These are phyloP conservation scores for Penicillium sp. DNA, from an alignment of 2,329 filamentous ascomycete species.

Conservation along the genomic window DNA sequence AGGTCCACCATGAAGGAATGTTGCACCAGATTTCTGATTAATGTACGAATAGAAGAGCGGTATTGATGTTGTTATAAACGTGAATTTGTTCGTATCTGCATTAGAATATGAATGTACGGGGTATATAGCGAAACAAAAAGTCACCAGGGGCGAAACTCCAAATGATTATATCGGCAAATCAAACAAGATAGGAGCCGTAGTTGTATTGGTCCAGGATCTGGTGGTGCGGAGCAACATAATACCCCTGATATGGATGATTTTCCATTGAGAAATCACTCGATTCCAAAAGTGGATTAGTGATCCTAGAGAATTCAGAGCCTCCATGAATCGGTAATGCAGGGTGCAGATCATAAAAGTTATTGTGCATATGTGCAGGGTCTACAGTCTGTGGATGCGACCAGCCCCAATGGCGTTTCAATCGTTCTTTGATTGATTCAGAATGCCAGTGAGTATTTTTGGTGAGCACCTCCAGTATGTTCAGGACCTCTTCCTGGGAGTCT, in stretches of 20 bases:
- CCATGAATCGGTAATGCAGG: conserved; percentile 28
- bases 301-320: conserved; percentile 44
- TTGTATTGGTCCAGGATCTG: conserved; percentile 1
- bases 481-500: conserved; percentile 76
- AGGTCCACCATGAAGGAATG: no score
- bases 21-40: not conserved
- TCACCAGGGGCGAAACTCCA: not conserved
- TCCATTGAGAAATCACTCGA: conserved; percentile 73
- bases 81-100: not conserved
- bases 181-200: conserved; percentile 5
- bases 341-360: conserved; percentile 19
- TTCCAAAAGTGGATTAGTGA: conserved; percentile 69
- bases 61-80: not conserved
- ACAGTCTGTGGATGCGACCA: conserved; percentile 52
- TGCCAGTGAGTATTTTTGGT: conserved; percentile 76
- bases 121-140: not conserved
- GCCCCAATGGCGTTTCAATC: conserved; percentile 75
- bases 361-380: conserved; percentile 18
- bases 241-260: conserved; percentile 77
- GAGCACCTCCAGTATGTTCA: conserved; percentile 74
- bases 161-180: not conserved
- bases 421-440: conserved; percentile 67
- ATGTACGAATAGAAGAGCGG: not conserved
- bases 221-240: conserved; percentile 69
- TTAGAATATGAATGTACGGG: not conserved